Percentiles rank a stretch among this genome's conserved stretches.
Evolutionary conservation across 1,284 basidiomycete genomes (phyloP).

Genomic region (Rhizopogon parksii): DNA sequence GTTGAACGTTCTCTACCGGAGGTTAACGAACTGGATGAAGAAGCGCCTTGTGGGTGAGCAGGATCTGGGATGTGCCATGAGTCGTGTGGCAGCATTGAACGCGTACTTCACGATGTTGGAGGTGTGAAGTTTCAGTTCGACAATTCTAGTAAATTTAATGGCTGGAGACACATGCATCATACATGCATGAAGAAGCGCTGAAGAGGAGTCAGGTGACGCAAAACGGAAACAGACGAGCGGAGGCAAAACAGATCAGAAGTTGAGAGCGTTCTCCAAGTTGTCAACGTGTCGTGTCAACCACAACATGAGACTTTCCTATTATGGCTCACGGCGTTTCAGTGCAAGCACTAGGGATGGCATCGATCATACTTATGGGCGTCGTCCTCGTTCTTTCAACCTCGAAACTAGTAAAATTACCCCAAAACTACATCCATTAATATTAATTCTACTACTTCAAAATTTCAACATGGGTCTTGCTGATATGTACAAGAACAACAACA

Average conservation of each 20-base stretch:
- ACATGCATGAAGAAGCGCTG: not conserved
- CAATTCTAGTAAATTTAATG: not conserved
- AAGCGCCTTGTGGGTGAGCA: not conserved
- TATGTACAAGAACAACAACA: too few species aligned
- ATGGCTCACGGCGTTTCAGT: not conserved
- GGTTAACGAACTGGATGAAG: not conserved
- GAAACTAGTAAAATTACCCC: too few species aligned
- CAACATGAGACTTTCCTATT: not conserved
- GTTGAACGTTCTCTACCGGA: not conserved
- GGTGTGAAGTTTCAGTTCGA: not conserved
- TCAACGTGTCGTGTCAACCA: constrained; percentile 2
- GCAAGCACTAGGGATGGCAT: too few species aligned
- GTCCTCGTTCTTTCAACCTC: too few species aligned
- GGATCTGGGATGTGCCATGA: not conserved
- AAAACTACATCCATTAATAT: too few species aligned
- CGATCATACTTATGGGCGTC: too few species aligned
- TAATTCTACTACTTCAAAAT: too few species aligned
- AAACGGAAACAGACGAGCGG: too few species aligned
- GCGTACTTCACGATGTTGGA: not conserved
- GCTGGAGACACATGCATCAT: not conserved
- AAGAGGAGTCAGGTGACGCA: not conserved
- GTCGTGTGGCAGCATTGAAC: not conserved
- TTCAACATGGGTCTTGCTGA: too few species aligned
- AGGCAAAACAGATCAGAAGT: not conserved
- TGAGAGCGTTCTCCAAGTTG: not conserved